Base-by-base conservation (phyloP, 2,329 filamentous ascomycete genomes). In the Cytospora schulzeri region DNA sequence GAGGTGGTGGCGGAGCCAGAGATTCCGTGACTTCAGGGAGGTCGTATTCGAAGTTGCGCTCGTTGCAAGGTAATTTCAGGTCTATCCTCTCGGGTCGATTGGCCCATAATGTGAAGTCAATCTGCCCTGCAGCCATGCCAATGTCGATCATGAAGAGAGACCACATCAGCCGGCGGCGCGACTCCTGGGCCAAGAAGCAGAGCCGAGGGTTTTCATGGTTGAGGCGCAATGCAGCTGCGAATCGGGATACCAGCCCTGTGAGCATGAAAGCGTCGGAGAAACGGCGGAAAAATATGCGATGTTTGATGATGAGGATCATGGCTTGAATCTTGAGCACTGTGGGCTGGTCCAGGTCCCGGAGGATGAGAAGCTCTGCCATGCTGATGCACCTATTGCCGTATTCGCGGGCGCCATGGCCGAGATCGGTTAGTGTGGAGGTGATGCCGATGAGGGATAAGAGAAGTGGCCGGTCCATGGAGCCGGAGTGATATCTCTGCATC, bases 401-500 rank as follows among this genome's bases (percentile, higher is more conserved):
- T 26, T 83, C 80, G 33, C 78, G 76, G 69, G 81, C 81, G 8
- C 81, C 81, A 0, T 79, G 78, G 0, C 84, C 83, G 70, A 86
- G 76, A 69, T 85, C 83, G 7, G 82, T 85, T 55, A 86, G 78
- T 35, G 85, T 76, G 3, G 83, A 82, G 2, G 84, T 85, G 69
- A 86, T 83, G 57, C 83, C 84, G 9, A 86, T 76, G 4, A 86
- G 74, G 48, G 83, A 82, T 5, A 86, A 76, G 4, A 86, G 75
- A 8, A 87, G 75, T 2, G 83, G 76, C 50, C 79, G 80, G 69
- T 86, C 84, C 68, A 86, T 81, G 67, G 83, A 83, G 56, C 83
- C 83, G 5, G 82, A 79, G 67, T 85, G 81, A 70, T 85, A 85
- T 33, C 84, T 79, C 70, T 86, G 83, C 83, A 85, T 85, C 28